Evolutionary conservation across 805 yeast species (phyloP), one percentile per base, ranked within the genome.

Genomic region (Hanseniaspora clermontiae): DNA sequence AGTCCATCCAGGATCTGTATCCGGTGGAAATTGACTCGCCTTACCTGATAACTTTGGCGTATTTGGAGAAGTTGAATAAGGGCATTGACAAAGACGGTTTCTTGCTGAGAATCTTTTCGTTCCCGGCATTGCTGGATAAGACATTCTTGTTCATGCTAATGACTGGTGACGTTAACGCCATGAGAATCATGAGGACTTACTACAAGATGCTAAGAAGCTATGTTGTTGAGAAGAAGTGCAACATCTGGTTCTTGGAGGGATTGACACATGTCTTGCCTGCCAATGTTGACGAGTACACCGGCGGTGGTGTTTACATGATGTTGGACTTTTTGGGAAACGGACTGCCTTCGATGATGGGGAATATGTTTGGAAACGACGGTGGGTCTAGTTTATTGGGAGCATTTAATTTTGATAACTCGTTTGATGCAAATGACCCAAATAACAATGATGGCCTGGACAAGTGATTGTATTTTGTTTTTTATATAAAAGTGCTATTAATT

Each of bases 241-340:
- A 79, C 62, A 95, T 90, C 17, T 90, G 97, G 97, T 89, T 90
- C 62, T 73, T 90, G 60, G 95, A 90, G 68, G 97, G 97, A 4
- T 93, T 88, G 1, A 80, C 93, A 5, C 81, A 82, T 55, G 95
- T 89, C 0, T 74, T 90, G 49, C 96, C 96, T 0, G 95, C 83
- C 11, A 95, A 89, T 67, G 95, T 87, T 55, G 96, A 90, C 62
- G 88, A 84, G 63, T 85, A 87, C 65, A 82, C 90, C 14, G 95
- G 95, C 43, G 93, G 95, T 54, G 93, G 93, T 60, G 84, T 84
- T 88, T 89, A 84, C 65, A 85, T 85, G 95, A 85, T 85, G 95
- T 71, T 85, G 68, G 93, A 85, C 67, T 85, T 85, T 71, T 72
- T 85, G 19, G 95, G 93, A 20, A 93, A 93, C 12, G 78, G 78